These are phyloP conservation scores for Tolypocladium pustulatum DNA, from an alignment of 2,329 filamentous ascomycete genomes.

Conservation along the genomic window DNA sequence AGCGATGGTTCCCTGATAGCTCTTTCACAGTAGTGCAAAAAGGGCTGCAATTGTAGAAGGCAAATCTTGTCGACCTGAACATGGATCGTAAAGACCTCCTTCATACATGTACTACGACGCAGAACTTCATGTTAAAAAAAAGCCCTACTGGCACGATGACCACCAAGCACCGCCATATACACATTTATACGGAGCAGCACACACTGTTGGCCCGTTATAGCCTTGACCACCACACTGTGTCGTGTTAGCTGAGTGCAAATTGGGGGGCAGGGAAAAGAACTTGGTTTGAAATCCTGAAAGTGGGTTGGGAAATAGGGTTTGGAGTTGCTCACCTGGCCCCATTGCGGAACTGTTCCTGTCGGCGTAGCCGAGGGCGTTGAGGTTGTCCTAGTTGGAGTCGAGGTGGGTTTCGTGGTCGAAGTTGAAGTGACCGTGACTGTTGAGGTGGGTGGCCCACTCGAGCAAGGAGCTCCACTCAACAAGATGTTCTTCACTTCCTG, in stretches of 20 bases:
- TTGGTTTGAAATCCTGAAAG: not conserved
- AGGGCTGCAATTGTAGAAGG: not conserved
- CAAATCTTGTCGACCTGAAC: not conserved
- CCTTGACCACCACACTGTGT: not conserved
- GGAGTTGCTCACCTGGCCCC: not conserved
- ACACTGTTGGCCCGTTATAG: not conserved
- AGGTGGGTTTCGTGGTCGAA: not conserved
- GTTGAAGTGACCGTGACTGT: not conserved
- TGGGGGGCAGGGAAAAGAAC: too few species aligned
- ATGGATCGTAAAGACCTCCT: not conserved
- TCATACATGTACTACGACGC: not conserved
- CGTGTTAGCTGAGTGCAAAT: not conserved
- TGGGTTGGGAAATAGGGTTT: too few species aligned
- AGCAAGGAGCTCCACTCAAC: not conserved
- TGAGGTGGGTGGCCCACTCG: not conserved
- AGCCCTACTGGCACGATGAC: not conserved
- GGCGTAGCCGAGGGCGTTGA: not conserved
- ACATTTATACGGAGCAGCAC: not conserved
- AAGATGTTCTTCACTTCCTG: conserved; percentile 27
- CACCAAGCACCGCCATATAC: not conserved
- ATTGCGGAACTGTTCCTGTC: not conserved
- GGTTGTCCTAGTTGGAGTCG: not conserved
- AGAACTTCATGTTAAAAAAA: not conserved
- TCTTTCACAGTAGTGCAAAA: not conserved
- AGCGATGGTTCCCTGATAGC: not conserved